Evolutionary conservation across 768 basidiomycete genomes (phyloP).

Genomic region (Tulasnella sp.): DNA sequence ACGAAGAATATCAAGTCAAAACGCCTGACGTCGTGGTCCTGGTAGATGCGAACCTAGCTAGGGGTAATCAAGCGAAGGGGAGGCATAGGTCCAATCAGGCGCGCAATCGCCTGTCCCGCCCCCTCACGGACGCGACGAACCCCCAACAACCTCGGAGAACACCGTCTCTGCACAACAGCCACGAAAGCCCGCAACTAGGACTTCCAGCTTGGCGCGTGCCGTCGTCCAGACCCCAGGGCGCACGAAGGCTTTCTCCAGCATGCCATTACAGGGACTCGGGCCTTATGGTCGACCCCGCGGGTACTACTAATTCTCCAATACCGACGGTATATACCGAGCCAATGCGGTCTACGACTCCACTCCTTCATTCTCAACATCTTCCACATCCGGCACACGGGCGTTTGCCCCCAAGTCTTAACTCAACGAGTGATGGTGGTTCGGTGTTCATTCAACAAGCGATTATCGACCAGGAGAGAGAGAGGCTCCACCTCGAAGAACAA

Average conservation of each 20-base stretch:
- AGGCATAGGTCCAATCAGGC: too few species aligned
- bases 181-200: not conserved
- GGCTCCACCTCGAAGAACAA: constrained; percentile 2
- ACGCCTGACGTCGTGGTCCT: not conserved
- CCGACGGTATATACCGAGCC: too few species aligned
- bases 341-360: not conserved
- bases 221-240: too few species aligned
- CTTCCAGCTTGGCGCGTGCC: too few species aligned
- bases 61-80: not conserved
- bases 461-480: not conserved
- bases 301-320: too few species aligned
- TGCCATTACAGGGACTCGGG: too few species aligned
- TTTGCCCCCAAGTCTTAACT: not conserved
- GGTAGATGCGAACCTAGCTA: not conserved
- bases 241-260: too few species aligned
- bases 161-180: not conserved
- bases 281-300: too few species aligned
- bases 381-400: not conserved
- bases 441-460: not conserved
- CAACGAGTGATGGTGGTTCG: not conserved
- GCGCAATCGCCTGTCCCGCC: too few species aligned
- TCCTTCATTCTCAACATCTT: not conserved
- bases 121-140: too few species aligned
- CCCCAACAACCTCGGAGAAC: not conserved
- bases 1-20: not conserved